Conservation (phyloP, 176 grass and related monocot genomes). For the Alloteropsis semialata region DNA sequence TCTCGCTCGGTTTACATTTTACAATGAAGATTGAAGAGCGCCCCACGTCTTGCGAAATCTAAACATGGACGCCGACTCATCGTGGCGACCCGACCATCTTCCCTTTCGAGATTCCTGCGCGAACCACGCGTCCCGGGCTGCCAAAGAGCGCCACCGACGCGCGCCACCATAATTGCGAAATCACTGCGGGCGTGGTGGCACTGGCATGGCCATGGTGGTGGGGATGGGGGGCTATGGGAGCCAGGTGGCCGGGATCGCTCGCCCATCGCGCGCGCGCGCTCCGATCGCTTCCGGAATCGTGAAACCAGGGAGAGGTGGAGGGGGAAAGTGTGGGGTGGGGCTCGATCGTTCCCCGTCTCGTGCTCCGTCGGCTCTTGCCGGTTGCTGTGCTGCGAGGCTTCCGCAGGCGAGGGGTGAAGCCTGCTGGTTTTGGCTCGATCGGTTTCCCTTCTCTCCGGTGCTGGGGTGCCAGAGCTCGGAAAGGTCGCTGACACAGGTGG, state of each 20-base stretch:
- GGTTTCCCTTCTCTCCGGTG: neutral
- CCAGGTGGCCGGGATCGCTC: too few relatives aligned
- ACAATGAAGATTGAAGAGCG: too few relatives aligned
- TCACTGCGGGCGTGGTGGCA: too few relatives aligned
- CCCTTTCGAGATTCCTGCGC: neutral
- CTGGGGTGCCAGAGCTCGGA: neutral
- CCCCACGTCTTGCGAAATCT: too few relatives aligned
- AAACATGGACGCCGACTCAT: neutral
- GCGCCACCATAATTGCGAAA: neutral
- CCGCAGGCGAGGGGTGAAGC: neutral
- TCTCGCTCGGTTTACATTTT: too few relatives aligned
- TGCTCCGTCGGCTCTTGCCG: too few relatives aligned
- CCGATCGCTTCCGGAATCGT: neutral
- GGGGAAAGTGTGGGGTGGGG: neutral
- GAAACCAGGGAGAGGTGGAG: neutral
- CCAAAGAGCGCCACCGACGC: slow-evolving; percentile 8
- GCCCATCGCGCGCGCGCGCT: neutral
- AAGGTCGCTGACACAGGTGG: neutral
- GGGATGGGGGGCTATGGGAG: too few relatives aligned
- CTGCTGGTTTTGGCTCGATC: neutral
- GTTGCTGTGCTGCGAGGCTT: neutral
- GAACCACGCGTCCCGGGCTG: neutral
- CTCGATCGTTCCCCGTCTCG: too few relatives aligned
- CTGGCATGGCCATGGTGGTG: too few relatives aligned
- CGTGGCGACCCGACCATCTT: too few relatives aligned